Evolutionary conservation across 2,329 filamentous ascomycete genomes (phyloP).

Genomic region (Boeremia exigua): DNA sequence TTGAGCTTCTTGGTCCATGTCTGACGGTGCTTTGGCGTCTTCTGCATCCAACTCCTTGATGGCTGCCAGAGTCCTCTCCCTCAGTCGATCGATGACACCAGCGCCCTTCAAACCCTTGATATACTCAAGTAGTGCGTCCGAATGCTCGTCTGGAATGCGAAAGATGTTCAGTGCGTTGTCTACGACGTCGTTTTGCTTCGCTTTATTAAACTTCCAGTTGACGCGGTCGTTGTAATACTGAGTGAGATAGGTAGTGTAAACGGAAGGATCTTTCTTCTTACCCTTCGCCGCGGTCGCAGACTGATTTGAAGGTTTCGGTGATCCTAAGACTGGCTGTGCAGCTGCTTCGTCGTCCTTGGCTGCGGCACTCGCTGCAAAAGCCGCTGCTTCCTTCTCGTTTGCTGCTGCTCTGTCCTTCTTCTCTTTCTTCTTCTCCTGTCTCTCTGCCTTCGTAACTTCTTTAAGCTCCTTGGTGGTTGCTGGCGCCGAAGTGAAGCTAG

Average conservation of each 20-base stretch:
- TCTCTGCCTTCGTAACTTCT: slow-evolving; percentile 27
- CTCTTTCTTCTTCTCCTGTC: slow-evolving; percentile 21
- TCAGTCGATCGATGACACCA: slow-evolving; percentile 69
- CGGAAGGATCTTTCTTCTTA: slow-evolving; percentile 59
- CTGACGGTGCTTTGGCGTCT: slow-evolving; percentile 32
- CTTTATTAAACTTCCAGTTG: slow-evolving; percentile 96
- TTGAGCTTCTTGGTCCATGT: slow-evolving; percentile 46
- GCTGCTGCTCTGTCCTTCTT: slow-evolving; percentile 18
- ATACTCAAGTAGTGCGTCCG: slow-evolving; percentile 75
- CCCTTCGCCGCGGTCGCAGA: slow-evolving; percentile 20
- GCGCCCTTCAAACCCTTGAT: slow-evolving; percentile 79
- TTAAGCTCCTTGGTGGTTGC: slow-evolving; percentile 22
- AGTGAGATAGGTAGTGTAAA: slow-evolving; percentile 76
- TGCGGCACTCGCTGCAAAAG: slow-evolving; percentile 12
- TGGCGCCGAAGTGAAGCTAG: slow-evolving; percentile 35
- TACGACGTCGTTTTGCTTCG: slow-evolving; percentile 82
- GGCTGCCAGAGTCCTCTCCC: slow-evolving; percentile 68
- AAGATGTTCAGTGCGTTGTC: slow-evolving; percentile 79
- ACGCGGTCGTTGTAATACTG: slow-evolving; percentile 74
- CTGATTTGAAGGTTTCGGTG: slow-evolving; percentile 1
- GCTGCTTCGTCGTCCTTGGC: slow-evolving; percentile 4
- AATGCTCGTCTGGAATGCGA: slow-evolving; percentile 72
- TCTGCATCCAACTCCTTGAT: slow-evolving; percentile 59
- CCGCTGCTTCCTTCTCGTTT: slow-evolving; percentile 22
- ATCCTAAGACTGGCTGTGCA: not conserved